Base-by-base conservation (phyloP, 1,284 basidiomycete genomes). In the Sanghuangporus baumii region DNA sequence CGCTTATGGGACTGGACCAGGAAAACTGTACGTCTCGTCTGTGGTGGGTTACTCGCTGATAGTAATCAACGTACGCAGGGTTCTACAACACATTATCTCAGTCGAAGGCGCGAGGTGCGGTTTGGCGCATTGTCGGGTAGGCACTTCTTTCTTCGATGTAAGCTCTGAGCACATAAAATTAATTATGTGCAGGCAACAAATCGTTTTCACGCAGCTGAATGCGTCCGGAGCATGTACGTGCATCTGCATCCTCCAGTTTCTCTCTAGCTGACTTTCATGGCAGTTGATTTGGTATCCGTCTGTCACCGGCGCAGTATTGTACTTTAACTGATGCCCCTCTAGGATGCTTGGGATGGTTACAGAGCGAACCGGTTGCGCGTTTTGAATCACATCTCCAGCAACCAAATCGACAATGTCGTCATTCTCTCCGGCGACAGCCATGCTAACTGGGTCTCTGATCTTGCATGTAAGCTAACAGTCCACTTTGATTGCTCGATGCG, bases 301-400 rank as follows among this genome's bases (percentile, higher is more conserved):
- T 23, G n/a, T 38, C 57, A 3, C 23, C 2, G 26, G 47, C n/a
- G 40, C 2, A 41, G 11, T 52, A 51, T 41, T 57, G 23, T 23
- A 23, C 23, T 41, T 9, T 20, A 57, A 61, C 69, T 69, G 16
- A 68, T 55, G 67, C 55, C 64, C 47, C 23, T 59, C 52, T 36
- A 80, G 76, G 85, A 87, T 67, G 80, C 82, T 18, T 88, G 86
- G 86, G 83, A 86, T 64, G 86, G 86, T 0, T 88, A 88, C 71
- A 74, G 79, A 9, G 79, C 80, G 16, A 84, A 86, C 71, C 77
- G 85, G 14, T 73, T 76, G 52, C 78, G 85, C n/a, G 75, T 88
- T 57, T 77, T 88, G 16, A 75, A 83, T 62, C 79, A 84, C 64
- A 73, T 88, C 34, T 77, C 80, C 67, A 63, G 73, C 38, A 78